These are phyloP conservation scores for Coemansia reversa DNA, from an alignment of 192 early-diverging fungal genomes.

Conservation along the genomic window DNA sequence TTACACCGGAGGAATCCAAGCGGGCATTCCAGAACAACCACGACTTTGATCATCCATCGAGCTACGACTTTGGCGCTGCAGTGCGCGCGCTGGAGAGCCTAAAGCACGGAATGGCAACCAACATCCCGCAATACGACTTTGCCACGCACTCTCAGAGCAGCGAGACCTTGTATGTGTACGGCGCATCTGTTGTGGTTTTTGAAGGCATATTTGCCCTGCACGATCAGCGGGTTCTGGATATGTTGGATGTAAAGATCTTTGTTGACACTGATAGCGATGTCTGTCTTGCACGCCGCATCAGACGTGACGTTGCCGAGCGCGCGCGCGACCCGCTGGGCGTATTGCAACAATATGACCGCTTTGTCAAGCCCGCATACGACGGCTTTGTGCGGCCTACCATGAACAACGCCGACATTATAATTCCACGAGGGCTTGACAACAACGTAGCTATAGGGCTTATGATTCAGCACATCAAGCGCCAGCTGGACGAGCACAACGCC, in stretches of 20 bases:
- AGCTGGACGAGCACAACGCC: constrained; percentile 70
- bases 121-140: constrained; percentile 92
- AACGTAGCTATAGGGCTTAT: constrained; percentile 87
- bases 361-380: constrained; percentile 94
- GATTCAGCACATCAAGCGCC: constrained; percentile 82
- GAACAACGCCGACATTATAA: constrained; percentile 90
- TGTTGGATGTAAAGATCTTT: constrained; percentile 90
- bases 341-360: constrained; percentile 84
- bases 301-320: constrained; percentile 87
- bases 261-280: constrained; percentile 95
- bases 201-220: constrained; percentile 98
- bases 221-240: constrained; percentile 71
- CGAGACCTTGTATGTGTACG: constrained; percentile 73
- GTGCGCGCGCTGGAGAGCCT: constrained; percentile 70
- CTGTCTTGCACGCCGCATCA: constrained; percentile 81
- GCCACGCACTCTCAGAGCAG: constrained; percentile 73
- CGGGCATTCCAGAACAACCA: constrained; percentile 69
- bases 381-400: constrained; percentile 89
- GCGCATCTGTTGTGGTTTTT: constrained; percentile 94
- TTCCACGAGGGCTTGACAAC: constrained; percentile 91
- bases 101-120: constrained; percentile 75
- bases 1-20: constrained; percentile 72
- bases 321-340: constrained; percentile 85
- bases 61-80: constrained; percentile 82
- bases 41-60: constrained; percentile 91